Base-by-base conservation (phyloP, 129 eudicot genomes). In the Tanacetum coccineum region DNA sequence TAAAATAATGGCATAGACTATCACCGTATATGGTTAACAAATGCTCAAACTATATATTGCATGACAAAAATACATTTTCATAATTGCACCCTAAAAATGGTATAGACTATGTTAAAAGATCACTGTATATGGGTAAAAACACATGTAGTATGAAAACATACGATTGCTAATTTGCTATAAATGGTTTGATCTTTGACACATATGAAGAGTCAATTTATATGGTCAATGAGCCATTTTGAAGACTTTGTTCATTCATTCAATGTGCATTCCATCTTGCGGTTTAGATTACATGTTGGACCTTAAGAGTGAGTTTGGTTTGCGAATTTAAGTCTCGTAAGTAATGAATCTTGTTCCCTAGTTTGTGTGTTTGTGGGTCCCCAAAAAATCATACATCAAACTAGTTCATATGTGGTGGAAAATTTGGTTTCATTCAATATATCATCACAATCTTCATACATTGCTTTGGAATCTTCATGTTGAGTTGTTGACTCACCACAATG, bases 181-280 rank as follows among this genome's bases (percentile, higher is more conserved):
- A 36, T 5, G 42, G 9, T 36, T 36, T 36, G 42, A 36, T 36
- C 42, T 36, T 36, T 36, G 42, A 36, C 42, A 36, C 42, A 36
- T 6, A 36, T 36, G 9, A 36, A 36, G 10, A 7, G 26, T 44
- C 51, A 9, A 17, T 3, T 62, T 62, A 42, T 62, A 50, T 62
- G 52, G 30, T 40, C 68, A 20, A 62, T 22, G 21, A 63, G 53
- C 22, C 53, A 44, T 63, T 44, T 45, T 63, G 53, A 25, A 63
- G 21, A 30, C 9, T 63, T 42, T 17, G 44, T 2, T 20, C 66
- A 18, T 63, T 63, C 32, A 15, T 42, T 44, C 7, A 40, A 44
- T 18, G 53, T 44, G 53, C 54, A 6, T 44, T 63, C 36, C 12
- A 49, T 48, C 46, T 66, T 49, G 70, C 49, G 46, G 59, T 49